Percentiles rank a stretch among this genome's conserved stretches.
phyloP scores from a whole-genome alignment of 2,329 filamentous ascomycete species.

The Neoascochyta sp. region DNA sequence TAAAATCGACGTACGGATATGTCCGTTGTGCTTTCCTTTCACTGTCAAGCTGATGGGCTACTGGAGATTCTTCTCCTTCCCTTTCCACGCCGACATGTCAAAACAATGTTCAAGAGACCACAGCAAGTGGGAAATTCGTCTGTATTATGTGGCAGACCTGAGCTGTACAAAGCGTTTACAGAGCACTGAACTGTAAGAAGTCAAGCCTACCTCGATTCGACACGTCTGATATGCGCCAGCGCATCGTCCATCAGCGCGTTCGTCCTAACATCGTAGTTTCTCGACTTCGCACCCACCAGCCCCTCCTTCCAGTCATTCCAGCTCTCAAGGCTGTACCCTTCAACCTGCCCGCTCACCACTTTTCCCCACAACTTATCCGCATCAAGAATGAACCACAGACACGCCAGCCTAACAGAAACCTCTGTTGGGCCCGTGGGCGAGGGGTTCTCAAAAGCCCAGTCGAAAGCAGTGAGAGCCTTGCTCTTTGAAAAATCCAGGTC shows the following conservation, averaged over 20 bases:
- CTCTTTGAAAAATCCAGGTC: slow-evolving; percentile 4
- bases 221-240: slow-evolving; percentile 4
- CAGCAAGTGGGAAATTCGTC: no score
- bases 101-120: no score
- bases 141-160: no score
- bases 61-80: no score
- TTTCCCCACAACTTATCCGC: slow-evolving; percentile 8
- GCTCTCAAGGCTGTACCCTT: slow-evolving; percentile 3
- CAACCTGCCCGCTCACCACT: neutral
- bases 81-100: no score
- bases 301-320: slow-evolving; percentile 7
- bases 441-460: slow-evolving; percentile 2
- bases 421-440: slow-evolving; percentile 1
- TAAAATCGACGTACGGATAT: no score
- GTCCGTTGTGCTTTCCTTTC: no score
- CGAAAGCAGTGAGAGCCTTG: slow-evolving; percentile 4
- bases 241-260: slow-evolving; percentile 4
- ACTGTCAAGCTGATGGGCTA: no score
- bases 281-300: slow-evolving; percentile 1
- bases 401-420: slow-evolving; percentile 6
- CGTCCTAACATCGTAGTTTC: slow-evolving; percentile 1
- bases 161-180: no score
- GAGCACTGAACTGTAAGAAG: no score
- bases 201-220: no score
- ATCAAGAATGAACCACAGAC: slow-evolving; percentile 10